Evolutionary conservation across 495 filamentous ascomycete species (phyloP), one percentile per base, ranked within the genome.

Genomic region (Penicillium taxi): DNA sequence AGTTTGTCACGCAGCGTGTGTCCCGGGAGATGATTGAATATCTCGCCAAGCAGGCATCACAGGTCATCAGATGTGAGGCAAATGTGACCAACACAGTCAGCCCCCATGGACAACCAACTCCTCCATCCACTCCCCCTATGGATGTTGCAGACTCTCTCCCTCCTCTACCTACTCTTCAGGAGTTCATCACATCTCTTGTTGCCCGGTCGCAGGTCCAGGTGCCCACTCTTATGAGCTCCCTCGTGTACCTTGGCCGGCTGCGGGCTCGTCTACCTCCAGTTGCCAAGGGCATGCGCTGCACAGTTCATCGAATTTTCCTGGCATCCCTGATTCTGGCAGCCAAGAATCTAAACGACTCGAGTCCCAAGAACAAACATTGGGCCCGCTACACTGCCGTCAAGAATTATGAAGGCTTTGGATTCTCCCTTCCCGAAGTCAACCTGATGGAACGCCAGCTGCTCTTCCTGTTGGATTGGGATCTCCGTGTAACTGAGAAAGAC

Each of bases 281-380:
- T 48, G 93, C 91, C 49, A 96, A 96, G 70, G 91, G 91, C 47
- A 84, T 96, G 69, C 83, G 85, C 26, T 98, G 91, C 70, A 98
- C 91, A 9, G 88, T 91, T 27, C 91, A 98, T 59, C 78, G 82
- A 22, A 86, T 86, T 62, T 86, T 86, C 63, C 75, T 86, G 14
- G 82, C 82, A n/a, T 76, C 80, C 7, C 73, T 86, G 39, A 86
- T 86, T 43, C 73, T 86, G 19, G 78, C 82, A 6, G 81, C 82
- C 6, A 86, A 86, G 72, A 84, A 86, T 53, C 59, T 86, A 30
- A 86, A 86, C 50, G 82, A 86, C 67, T 94, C 89, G 32, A 94
- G 87, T 17, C 91, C 93, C 34, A 96, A 96, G 81, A 98, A 98
- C 75, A 96, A 96, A 78, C 91, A 98, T 70, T 98, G 91, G 91